Conservation (phyloP, 352 stramenopile genomes). For the Pythium insidiosum region DNA sequence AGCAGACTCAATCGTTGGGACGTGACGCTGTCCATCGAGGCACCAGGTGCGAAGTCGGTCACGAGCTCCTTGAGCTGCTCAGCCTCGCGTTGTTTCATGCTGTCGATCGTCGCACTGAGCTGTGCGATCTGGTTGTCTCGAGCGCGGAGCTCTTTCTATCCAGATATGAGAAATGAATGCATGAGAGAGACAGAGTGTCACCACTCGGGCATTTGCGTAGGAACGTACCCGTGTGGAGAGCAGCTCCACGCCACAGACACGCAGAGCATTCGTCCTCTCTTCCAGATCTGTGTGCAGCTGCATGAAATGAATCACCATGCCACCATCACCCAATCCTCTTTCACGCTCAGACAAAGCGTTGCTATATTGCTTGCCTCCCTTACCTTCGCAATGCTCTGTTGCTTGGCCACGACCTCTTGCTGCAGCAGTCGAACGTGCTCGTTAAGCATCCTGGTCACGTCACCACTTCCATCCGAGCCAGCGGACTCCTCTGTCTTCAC, state of each 20-base stretch:
- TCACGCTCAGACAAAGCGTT: no score
- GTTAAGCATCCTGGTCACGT: slow-evolving; percentile 4
- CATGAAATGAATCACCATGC: neutral
- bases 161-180: no score
- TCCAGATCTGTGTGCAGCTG: slow-evolving; percentile 63
- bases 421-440: slow-evolving; percentile 43
- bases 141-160: slow-evolving; percentile 37
- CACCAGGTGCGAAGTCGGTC: neutral
- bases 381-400: slow-evolving; percentile 17
- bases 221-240: slow-evolving; percentile 40
- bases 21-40: slow-evolving; percentile 11
- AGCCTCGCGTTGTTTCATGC: slow-evolving; percentile 27
- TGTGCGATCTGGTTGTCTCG: slow-evolving; percentile 39
- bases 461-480: neutral
- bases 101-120: slow-evolving; percentile 22
- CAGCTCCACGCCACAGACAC: slow-evolving; percentile 55
- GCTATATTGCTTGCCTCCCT: no score
- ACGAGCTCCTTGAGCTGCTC: slow-evolving; percentile 30
- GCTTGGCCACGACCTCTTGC: slow-evolving; percentile 34
- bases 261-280: slow-evolving; percentile 36
- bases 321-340: no score
- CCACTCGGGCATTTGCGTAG: no score
- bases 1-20: slow-evolving; percentile 48
- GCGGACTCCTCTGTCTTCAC: no score
- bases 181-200: no score